phyloP scores from a whole-genome alignment of 441 rosid genomes.

The Viola pubescens region DNA sequence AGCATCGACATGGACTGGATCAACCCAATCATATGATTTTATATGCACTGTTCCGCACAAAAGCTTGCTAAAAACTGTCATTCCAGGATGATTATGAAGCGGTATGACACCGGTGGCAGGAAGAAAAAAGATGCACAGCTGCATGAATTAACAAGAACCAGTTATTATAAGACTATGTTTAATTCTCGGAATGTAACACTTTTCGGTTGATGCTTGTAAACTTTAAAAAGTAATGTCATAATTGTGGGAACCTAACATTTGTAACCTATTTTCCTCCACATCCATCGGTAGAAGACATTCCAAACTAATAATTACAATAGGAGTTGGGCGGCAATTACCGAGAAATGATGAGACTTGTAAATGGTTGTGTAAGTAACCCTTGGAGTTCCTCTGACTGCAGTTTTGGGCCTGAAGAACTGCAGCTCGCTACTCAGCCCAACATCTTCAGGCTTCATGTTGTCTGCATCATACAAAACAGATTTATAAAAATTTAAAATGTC shows the following conservation, averaged over 20 bases:
- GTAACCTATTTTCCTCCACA: no score
- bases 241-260: no score
- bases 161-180: background rate
- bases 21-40: constrained; percentile 48
- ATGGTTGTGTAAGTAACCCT: constrained; percentile 45
- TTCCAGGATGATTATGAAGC: constrained; percentile 57
- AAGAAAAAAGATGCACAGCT: constrained; percentile 57
- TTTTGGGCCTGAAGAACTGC: constrained; percentile 30
- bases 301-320: no score
- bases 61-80: constrained; percentile 62
- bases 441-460: constrained; percentile 56
- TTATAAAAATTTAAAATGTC: background rate
- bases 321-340: constrained; percentile 25
- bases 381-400: constrained; percentile 23
- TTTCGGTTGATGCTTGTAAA: no score
- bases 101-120: constrained; percentile 49
- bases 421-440: constrained; percentile 43
- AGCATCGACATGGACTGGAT: constrained; percentile 7
- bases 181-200: no score
- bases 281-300: no score
- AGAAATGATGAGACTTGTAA: constrained; percentile 41
- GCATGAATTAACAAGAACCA: constrained; percentile 11
- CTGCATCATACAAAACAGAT: constrained; percentile 18
- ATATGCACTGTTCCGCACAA: constrained; percentile 54
- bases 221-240: no score